Base-by-base conservation (phyloP, 345 rosid genomes). In the Psidium guajava region DNA sequence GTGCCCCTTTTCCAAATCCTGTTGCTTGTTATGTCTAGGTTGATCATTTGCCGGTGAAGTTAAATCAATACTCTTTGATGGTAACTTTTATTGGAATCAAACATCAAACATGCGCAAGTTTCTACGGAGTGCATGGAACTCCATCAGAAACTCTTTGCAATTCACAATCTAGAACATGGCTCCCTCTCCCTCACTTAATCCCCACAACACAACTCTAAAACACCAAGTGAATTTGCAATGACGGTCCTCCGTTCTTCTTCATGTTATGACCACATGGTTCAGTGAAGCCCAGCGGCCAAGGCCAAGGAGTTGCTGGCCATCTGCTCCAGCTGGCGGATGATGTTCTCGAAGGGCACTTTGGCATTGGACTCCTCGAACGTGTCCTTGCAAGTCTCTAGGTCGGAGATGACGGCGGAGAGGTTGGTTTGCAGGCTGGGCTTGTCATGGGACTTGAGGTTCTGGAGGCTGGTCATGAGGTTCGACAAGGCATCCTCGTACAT, bases 1-100 rank as follows among this genome's bases (percentile, higher is more conserved):
- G 24, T 28, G 44, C 36, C 77, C 77, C 24, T 18, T 16, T 69
- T 69, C 77, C 47, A 69, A 40, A 32, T 69, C 21, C 42, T 0
- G 47, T 32, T 32, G 77, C 77, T 32, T 18, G 44, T 28, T 61
- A 28, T 32, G 77, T 69, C 44, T 69, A 8, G 47, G 47, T 32
- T 32, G 77, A 69, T 69, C 12, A 8, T 69, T 8, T 8, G 77
- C 77, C 13, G 47, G 12, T 89, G 77, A 96, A 94, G 90, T 86
- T 95, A 84, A 97, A 96, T 90, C 99, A 97, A 18, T 18, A 69
- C 7, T 18, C 44, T 32, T 32, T 69, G 77, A 69, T 69, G 47
- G 1, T 69, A 3, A 32, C 22, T 69, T 69, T 69, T 69, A 69
- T 69, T 69, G 77, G 77, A 40, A 69, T 69, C 77, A 9, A 4